Evolutionary conservation across 257 asterid species (phyloP), one percentile per base, ranked within the genome.

Genomic region (Linaria vulgaris): DNA sequence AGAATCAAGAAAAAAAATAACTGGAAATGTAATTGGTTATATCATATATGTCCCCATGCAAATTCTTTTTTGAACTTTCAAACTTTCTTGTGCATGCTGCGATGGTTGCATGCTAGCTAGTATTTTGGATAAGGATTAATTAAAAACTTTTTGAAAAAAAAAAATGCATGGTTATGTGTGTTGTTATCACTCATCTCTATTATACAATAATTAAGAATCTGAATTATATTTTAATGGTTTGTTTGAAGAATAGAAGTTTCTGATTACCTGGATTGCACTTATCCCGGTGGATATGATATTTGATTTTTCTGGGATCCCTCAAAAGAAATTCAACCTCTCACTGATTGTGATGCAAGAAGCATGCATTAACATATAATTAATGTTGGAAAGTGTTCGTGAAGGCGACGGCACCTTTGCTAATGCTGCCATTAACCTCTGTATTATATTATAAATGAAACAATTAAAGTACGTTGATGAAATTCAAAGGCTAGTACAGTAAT

Each of bases 371-470:
- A 44, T 6, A 15, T 22, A 53, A 49, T 54, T 74, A 63, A 65
- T 69, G 63, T 45, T 37, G 56, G 24, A 41, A 59, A 82, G 79
- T 66, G 78, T 78, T 72, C 89, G 89, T 82, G 79, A 85, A 82
- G 89, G 94, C 77, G 82, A 82, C 94, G 94, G 94, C 85, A 75
- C 75, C 78, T 55, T 17, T 49, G 64, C 25, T 65, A 16, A 31
- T 69, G 56, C 69, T 67, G 25, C 31, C n/a, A 12, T 46, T 67
- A 34, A 34, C 44, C 13, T 62, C 19, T 44, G 31, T 19, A 30
- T 51, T 12, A n/a, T 17, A 48, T 20, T 41, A n/a, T n/a, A n/a
- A 22, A 46, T 16, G 37, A 45, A 6, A 5, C 4, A 12, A 7
- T 44, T 23, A 39, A 38, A 22, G 19, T 44, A 43, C 48, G 9